Evolutionary conservation across 139 green algal genomes (phyloP).

Genomic region (Astrephomene gubernaculifera): DNA sequence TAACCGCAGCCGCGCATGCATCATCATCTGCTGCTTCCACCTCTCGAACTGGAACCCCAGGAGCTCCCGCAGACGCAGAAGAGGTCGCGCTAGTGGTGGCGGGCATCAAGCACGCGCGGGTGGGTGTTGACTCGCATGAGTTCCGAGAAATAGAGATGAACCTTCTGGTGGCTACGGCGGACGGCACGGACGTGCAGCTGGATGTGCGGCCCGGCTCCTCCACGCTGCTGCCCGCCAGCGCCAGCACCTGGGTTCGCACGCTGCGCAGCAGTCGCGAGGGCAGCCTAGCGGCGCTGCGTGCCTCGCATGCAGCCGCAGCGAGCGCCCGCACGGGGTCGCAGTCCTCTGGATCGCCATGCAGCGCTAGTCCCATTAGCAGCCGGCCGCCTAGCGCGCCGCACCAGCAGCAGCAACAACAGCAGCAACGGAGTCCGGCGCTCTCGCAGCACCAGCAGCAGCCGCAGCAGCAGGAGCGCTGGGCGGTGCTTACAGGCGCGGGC

Average conservation of each 20-base stretch:
- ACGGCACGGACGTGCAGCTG: conserved; percentile 33
- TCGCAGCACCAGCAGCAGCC: background rate
- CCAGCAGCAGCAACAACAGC: conserved; percentile 9
- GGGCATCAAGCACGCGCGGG: conserved; percentile 61
- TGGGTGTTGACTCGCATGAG: conserved; percentile 59
- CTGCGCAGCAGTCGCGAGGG: conserved; percentile 48
- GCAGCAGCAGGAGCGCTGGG: background rate
- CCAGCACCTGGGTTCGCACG: conserved; percentile 47
- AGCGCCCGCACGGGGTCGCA: background rate
- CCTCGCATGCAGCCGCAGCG: background rate
- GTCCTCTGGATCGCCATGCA: background rate
- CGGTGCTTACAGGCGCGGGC: background rate
- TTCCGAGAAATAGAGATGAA: conserved; percentile 61
- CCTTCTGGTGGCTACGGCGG: conserved; percentile 43
- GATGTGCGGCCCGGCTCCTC: conserved; percentile 16
- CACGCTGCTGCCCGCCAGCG: conserved; percentile 32
- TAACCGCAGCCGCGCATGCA: too few species aligned
- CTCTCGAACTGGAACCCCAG: too few species aligned
- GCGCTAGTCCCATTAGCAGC: conserved; percentile 11
- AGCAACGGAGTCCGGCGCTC: background rate
- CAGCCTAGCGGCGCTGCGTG: conserved; percentile 42
- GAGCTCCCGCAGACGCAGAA: too few species aligned
- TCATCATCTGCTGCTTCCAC: too few species aligned
- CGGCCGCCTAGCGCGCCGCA: conserved; percentile 16
- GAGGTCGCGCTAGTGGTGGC: conserved; percentile 49